Evolutionary conservation across 441 rosid genomes (phyloP), one percentile per base, ranked within the genome.

Genomic region (Euphorbia corollata): DNA sequence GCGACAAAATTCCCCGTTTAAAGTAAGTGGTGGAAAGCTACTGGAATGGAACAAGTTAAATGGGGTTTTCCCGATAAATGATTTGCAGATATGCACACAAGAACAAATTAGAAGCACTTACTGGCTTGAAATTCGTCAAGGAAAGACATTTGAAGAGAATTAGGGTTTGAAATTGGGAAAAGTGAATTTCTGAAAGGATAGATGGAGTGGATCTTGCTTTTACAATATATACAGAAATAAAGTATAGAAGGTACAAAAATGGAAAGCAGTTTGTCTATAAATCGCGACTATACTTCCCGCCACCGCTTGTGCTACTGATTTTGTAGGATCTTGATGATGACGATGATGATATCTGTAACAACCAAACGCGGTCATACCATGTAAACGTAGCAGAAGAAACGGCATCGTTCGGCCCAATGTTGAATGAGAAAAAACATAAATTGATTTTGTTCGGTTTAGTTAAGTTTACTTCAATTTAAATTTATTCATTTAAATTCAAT

Each of bases 41-140:
- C 22, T 18, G 30, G 56, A 55, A 0, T 19, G 18, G 12, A 67
- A 41, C 12, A 30, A 20, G 20, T 18, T 13, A 45, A 56, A 19
- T 27, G 41, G 27, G 64, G 30, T 19, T 27, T 30, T 6, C 19
- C n/a, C 12, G 8, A 8, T 34, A 2, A 5, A 10, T n/a, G 1
- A n/a, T 34, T 16, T 8, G 47, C 34, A 36, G 39, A 18, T 19
- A 60, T 60, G 47, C 47, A 41, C 15, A 39, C 19, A 36, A 43
- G 45, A n/a, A 41, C 0, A 8, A 30, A 63, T 27, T 23, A 34
- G 16, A 61, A 55, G 54, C 77, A 58, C 83, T 80, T 85, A 87
- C 97, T 86, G 51, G 96, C 80, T 84, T 92, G 94, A 60, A 92
- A 90, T 64, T 92, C 97, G 20, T 92, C 97, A 60, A 87, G 81